These are phyloP conservation scores for Colletotrichum sp. DNA, from an alignment of 2,329 filamentous ascomycete genomes.

Conservation along the genomic window DNA sequence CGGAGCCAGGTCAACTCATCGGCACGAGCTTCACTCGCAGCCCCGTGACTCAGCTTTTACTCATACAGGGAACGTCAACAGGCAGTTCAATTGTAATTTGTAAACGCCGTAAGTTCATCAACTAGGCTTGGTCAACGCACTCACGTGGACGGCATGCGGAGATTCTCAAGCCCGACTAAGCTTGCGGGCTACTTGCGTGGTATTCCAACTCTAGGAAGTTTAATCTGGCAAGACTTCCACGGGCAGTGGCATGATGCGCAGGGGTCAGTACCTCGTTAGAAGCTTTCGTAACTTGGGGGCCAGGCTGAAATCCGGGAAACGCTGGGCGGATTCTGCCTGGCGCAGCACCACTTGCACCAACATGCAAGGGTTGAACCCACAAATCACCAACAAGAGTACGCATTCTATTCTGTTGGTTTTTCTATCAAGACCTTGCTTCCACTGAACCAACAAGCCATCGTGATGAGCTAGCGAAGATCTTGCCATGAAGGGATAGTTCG, in stretches of 20 bases:
- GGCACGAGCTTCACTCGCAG: conserved; percentile 32
- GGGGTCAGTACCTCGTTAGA: background rate
- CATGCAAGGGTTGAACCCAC: background rate
- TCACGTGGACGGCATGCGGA: background rate
- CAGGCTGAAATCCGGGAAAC: background rate
- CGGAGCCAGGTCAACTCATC: background rate
- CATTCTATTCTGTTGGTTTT: background rate
- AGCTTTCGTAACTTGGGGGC: background rate
- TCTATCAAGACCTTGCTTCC: background rate
- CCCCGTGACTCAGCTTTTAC: background rate
- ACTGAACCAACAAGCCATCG: background rate
- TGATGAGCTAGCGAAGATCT: background rate
- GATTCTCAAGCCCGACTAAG: background rate
- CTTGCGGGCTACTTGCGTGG: background rate
- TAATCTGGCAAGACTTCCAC: background rate
- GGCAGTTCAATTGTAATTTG: background rate
- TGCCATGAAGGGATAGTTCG: background rate
- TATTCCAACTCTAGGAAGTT: background rate
- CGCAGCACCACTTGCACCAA: background rate
- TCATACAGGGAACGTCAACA: background rate
- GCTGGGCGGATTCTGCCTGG: background rate
- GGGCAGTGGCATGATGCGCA: background rate
- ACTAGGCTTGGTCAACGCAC: background rate
- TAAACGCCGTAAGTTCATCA: background rate
- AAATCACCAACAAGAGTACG: background rate